These are phyloP conservation scores for Alternaria ventricosa DNA, from an alignment of 2,329 filamentous ascomycete species.

Conservation along the genomic window DNA sequence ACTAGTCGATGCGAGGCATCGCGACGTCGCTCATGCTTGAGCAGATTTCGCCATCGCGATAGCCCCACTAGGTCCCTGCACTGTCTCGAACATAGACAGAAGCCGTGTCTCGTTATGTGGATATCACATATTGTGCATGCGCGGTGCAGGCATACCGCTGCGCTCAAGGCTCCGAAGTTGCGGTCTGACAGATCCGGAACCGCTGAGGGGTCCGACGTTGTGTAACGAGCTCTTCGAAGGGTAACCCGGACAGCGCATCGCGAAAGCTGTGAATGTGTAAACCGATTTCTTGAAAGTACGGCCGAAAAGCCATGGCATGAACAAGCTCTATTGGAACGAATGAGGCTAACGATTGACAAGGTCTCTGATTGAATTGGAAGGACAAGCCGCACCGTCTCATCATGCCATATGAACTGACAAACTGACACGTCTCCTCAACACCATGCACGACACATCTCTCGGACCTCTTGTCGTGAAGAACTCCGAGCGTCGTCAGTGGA, in stretches of 20 bases:
- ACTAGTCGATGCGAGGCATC: not conserved
- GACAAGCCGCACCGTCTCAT: not conserved
- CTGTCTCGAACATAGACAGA: not conserved
- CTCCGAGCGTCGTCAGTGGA: not conserved
- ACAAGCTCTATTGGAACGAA: not conserved
- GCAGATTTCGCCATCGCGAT: not conserved
- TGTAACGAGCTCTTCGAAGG: not conserved
- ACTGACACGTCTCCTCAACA: not conserved
- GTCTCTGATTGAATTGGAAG: not conserved
- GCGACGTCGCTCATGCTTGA: not conserved
- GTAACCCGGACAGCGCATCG: not conserved
- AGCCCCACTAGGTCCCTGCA: not conserved
- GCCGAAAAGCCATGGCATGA: not conserved
- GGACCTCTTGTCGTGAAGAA: not conserved
- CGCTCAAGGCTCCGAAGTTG: not conserved
- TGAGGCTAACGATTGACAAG: not conserved
- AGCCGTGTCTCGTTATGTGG: conserved; percentile 8
- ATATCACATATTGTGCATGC: not conserved
- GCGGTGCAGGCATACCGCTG: not conserved
- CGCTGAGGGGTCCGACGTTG: not conserved
- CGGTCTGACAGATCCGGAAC: conserved; percentile 4
- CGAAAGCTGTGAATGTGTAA: not conserved
- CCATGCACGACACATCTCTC: not conserved
- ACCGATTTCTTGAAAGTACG: not conserved
- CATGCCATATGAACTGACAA: not conserved